Evolutionary conservation across 495 filamentous ascomycete species (phyloP).

Genomic region (Daldinia childiae): DNA sequence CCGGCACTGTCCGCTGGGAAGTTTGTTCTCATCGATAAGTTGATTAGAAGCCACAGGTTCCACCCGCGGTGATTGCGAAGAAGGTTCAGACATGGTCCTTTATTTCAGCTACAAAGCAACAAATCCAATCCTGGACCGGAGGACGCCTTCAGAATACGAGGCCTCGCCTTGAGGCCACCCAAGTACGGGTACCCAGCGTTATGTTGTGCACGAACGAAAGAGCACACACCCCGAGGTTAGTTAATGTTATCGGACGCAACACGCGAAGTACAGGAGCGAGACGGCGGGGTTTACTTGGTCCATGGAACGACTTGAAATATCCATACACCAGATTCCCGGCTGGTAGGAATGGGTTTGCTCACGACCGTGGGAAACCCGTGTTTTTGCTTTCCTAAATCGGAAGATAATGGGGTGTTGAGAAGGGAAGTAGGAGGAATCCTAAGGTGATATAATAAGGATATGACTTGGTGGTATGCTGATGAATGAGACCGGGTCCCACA

Average conservation of each 20-base stretch:
- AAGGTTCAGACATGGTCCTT: constrained; percentile 35
- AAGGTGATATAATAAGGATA: constrained; percentile 34
- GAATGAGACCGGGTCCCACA: constrained; percentile 36
- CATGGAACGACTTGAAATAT: constrained; percentile 44
- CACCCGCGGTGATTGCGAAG: constrained; percentile 41
- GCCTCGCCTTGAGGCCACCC: constrained; percentile 30
- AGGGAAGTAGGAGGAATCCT: constrained; percentile 20
- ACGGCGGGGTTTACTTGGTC: constrained; percentile 42
- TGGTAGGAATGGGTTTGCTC: constrained; percentile 12
- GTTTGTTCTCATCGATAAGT: constrained; percentile 51
- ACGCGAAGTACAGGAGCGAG: constrained; percentile 37
- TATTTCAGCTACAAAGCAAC: constrained; percentile 35
- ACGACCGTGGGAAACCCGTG: constrained; percentile 21
- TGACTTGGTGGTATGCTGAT: constrained; percentile 26
- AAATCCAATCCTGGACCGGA: constrained; percentile 44
- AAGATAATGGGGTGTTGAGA: constrained; percentile 8
- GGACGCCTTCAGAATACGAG: constrained; percentile 18
- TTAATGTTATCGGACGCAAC: constrained; percentile 43
- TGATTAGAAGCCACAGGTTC: constrained; percentile 26
- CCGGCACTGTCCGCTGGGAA: constrained; percentile 64
- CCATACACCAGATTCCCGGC: constrained; percentile 19
- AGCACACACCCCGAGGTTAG: constrained; percentile 31
- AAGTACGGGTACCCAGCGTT: constrained; percentile 14
- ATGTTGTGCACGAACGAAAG: constrained; percentile 19
- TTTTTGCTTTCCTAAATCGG: constrained; percentile 9